Evolutionary conservation across 805 yeast species (phyloP), one percentile per base, ranked within the genome.

Genomic region (Hanseniaspora clermontiae): DNA sequence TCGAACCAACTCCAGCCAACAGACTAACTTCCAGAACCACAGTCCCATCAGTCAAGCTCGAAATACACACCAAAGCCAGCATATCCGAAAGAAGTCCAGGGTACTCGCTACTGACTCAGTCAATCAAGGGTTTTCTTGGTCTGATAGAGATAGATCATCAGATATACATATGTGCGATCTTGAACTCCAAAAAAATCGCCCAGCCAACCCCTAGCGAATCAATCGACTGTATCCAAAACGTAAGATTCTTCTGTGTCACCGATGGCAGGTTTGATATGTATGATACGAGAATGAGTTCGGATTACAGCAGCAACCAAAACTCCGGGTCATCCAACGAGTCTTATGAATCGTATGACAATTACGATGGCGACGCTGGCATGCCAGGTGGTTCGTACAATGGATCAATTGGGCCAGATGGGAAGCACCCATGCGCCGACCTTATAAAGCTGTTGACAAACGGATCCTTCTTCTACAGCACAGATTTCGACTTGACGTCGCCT

Each of bases 401-500:
- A 17, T 6, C 34, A 12, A 14, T 11, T 8, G 37, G 48, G 0
- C n/a, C 34, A 10, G 47, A 42, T 29, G 77, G 74, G 19, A 82
- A 77, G 61, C 95, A 91, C 64, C 97, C 97, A 0, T 89, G 97
- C 65, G 76, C 74, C 48, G 93, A 84, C 54, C 67, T 93, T 59
- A 79, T 82, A 61, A 89, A 87, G 68, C 72, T 93, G 47, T 71
- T 93, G 51, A 76, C 83, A 27, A 86, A 85, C 65, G 97, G 97
- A 3, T 87, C 95, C 1, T 93, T 93, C 66, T 91, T 87, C 69
- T 93, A 84, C 70, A 87, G 96, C 55, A 82, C 88, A 5, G 91
- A 89, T 70, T 93, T 89, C 68, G 98, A 93, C 68, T 71, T 93
- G 62, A 93, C 98, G 0, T 83, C 88, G n/a, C 74, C 83, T 7